Evolutionary conservation across 2,329 filamentous ascomycete species (phyloP).

Genomic region (Epicoccum nigrum): DNA sequence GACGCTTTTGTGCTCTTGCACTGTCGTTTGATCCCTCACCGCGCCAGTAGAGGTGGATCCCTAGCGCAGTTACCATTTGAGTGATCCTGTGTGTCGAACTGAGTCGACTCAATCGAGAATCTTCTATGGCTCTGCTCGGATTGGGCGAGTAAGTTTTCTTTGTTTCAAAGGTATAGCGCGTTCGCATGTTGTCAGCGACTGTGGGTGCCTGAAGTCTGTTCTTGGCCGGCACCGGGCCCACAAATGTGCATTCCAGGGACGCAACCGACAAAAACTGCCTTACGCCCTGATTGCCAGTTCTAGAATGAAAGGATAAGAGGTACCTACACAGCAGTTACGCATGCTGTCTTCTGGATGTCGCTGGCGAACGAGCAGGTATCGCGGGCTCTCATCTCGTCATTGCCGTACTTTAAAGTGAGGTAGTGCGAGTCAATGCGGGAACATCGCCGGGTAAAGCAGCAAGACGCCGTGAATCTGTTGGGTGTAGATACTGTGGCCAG

Average conservation of each 20-base stretch:
- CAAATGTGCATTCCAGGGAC: conserved; percentile 16
- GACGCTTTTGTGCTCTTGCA: background rate
- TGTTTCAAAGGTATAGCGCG: conserved; percentile 19
- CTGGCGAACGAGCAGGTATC: background rate
- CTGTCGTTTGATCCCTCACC: conserved; percentile 5
- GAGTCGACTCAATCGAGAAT: conserved; percentile 6
- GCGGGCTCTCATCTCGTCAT: background rate
- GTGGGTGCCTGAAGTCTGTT: conserved; percentile 23
- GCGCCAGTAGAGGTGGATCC: conserved; percentile 3
- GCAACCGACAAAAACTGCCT: conserved; percentile 3
- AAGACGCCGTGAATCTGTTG: conserved; percentile 5
- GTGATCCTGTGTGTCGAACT: conserved; percentile 5
- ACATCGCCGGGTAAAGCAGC: conserved; percentile 14
- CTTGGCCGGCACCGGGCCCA: conserved; percentile 30
- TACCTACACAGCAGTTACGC: background rate
- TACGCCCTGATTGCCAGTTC: background rate
- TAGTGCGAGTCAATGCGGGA: background rate
- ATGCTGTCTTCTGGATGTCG: background rate
- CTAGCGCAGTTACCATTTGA: background rate
- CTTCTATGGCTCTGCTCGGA: conserved; percentile 6
- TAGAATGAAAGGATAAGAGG: background rate
- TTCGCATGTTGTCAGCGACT: conserved; percentile 32
- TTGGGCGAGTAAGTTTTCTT: conserved; percentile 21
- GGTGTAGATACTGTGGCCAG: conserved; percentile 3
- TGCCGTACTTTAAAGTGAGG: background rate